Evolutionary conservation across 2,329 filamentous ascomycete genomes (phyloP).

Genomic region (Claviceps capensis): DNA sequence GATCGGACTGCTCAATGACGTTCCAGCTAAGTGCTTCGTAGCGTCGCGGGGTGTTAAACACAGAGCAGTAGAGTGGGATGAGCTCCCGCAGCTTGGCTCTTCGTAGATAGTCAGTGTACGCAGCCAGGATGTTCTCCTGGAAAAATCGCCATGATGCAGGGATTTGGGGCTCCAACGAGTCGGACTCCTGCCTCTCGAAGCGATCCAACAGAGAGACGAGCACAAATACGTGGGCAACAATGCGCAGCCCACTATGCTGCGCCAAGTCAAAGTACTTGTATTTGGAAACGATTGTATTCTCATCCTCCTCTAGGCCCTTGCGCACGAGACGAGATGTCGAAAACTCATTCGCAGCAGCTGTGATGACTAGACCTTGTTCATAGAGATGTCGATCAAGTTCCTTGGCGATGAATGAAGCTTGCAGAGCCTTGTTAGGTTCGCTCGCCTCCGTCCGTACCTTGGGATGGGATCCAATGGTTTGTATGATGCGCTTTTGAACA

Average conservation of each 20-base stretch:
- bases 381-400: conserved; percentile 43
- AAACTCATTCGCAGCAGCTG: conserved; percentile 12
- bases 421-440: conserved; percentile 58
- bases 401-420: conserved; percentile 59
- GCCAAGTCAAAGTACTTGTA: conserved; percentile 39
- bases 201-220: conserved; percentile 55
- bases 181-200: conserved; percentile 23
- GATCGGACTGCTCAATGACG: conserved; percentile 57
- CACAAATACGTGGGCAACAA: conserved; percentile 52
- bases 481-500: conserved; percentile 45
- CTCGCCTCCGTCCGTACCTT: conserved; percentile 44
- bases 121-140: conserved; percentile 63
- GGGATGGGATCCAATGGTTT: conserved; percentile 41
- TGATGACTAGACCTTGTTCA: conserved; percentile 38
- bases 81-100: conserved; percentile 59
- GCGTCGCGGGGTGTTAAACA: conserved; percentile 49
- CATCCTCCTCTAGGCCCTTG: conserved; percentile 7
- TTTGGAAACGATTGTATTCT: conserved; percentile 21
- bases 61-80: conserved; percentile 78
- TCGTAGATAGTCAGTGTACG: conserved; percentile 70
- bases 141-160: conserved; percentile 24
- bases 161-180: conserved; percentile 5
- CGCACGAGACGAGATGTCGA: conserved; percentile 16
- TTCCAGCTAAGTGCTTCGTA: conserved; percentile 64
- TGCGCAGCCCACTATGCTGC: conserved; percentile 51